Percentiles rank a stretch among this genome's conserved stretches.
These are phyloP conservation scores for Dalbergia cultrata DNA, from an alignment of 306 rosid genomes.

Conservation along the genomic window DNA sequence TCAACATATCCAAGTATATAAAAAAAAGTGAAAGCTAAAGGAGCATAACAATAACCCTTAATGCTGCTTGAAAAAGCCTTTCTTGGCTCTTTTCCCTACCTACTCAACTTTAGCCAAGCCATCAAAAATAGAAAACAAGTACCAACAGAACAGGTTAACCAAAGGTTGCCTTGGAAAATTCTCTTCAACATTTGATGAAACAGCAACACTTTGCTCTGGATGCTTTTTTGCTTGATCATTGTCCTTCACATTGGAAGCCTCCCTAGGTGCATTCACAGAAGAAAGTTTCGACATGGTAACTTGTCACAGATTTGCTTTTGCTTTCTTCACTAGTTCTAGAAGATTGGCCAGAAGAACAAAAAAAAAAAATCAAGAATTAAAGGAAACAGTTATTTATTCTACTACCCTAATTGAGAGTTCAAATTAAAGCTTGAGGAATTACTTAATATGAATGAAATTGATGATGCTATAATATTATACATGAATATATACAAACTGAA, in stretches of 20 bases:
- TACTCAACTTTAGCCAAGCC: too few relatives aligned
- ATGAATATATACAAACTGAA: neutral
- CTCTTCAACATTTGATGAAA: slow-evolving; percentile 43
- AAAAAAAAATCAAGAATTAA: neutral
- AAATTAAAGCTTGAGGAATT: slow-evolving; percentile 22
- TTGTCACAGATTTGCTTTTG: slow-evolving; percentile 70
- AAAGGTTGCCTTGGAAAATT: slow-evolving; percentile 45
- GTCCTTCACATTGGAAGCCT: slow-evolving; percentile 50
- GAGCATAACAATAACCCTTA: too few relatives aligned
- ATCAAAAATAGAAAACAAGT: too few relatives aligned
- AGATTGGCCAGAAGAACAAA: slow-evolving; percentile 22
- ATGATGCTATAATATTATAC: neutral
- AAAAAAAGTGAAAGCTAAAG: too few relatives aligned
- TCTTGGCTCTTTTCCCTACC: too few relatives aligned
- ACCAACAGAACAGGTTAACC: too few relatives aligned
- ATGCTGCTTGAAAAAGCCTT: too few relatives aligned
- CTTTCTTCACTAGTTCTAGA: slow-evolving; percentile 76
- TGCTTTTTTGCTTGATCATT: slow-evolving; percentile 47
- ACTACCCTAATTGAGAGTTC: slow-evolving; percentile 7
- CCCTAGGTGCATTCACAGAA: slow-evolving; percentile 47
- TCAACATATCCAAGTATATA: too few relatives aligned
- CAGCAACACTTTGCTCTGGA: slow-evolving; percentile 45
- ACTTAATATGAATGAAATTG: slow-evolving; percentile 5
- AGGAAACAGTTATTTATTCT: neutral
- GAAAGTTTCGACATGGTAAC: slow-evolving; percentile 44